phyloP scores from a whole-genome alignment of 805 yeast species.

The Metschnikowia dekortorum region DNA sequence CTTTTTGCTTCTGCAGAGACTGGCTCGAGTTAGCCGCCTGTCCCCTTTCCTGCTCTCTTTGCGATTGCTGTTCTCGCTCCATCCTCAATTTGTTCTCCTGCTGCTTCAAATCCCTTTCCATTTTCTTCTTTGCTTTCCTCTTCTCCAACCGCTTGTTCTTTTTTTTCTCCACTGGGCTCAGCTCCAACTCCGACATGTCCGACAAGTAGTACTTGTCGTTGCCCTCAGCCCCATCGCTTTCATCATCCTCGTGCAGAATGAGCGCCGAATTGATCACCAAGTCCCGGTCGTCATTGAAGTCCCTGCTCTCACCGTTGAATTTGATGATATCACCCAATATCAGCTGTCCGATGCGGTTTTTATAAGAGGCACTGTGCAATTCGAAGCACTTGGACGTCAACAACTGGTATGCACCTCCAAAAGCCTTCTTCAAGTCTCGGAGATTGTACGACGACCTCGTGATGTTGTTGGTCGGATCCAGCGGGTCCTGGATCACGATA shows the following conservation, averaged over 20 bases:
- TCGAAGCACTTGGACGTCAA: conserved; percentile 72
- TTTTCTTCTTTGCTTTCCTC: background rate
- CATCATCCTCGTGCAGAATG: conserved; percentile 26
- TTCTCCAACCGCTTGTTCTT: background rate
- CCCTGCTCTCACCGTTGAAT: conserved; percentile 69
- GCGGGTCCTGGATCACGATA: conserved; percentile 84
- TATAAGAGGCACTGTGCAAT: conserved; percentile 60
- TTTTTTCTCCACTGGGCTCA: background rate
- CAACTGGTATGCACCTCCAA: conserved; percentile 82
- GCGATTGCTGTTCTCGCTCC: background rate
- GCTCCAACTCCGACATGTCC: conserved; percentile 31
- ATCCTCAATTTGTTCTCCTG: background rate
- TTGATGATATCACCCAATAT: conserved; percentile 77
- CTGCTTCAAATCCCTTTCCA: background rate
- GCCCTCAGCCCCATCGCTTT: conserved; percentile 33
- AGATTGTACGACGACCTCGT: conserved; percentile 81
- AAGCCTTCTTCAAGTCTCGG: conserved; percentile 75
- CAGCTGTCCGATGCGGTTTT: conserved; percentile 63
- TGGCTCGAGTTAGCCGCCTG: background rate
- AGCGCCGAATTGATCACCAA: conserved; percentile 59
- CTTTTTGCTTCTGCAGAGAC: conserved; percentile 2
- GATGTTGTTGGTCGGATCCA: conserved; percentile 77
- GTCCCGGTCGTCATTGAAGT: conserved; percentile 70
- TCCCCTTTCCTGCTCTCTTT: background rate
- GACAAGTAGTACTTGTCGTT: conserved; percentile 41